These are phyloP conservation scores for Mycocentrospora acerina DNA, from an alignment of 2,329 filamentous ascomycete species.

Conservation along the genomic window DNA sequence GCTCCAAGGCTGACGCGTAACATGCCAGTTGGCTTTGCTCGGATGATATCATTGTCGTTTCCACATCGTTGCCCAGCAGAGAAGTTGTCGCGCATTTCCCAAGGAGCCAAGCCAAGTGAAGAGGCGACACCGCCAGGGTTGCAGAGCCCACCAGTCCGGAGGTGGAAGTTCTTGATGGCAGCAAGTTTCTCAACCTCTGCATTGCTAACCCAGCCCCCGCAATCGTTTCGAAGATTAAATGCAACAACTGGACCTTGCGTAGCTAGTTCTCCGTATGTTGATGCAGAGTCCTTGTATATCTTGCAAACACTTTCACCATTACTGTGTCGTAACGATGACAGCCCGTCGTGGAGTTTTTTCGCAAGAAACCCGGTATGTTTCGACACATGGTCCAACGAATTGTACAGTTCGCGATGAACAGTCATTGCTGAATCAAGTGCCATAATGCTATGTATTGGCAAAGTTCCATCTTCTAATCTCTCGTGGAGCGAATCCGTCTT, in stretches of 20 bases:
- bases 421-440: constrained; percentile 75
- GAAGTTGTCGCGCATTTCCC: constrained; percentile 84
- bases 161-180: constrained; percentile 73
- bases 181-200: constrained; percentile 87
- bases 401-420: constrained; percentile 69
- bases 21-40: constrained; percentile 84
- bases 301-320: constrained; percentile 68
- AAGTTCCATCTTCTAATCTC: constrained; percentile 83
- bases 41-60: constrained; percentile 75
- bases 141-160: constrained; percentile 86
- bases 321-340: constrained; percentile 64
- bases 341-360: constrained; percentile 57
- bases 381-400: constrained; percentile 68
- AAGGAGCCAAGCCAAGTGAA: constrained; percentile 70
- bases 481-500: constrained; percentile 76
- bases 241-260: constrained; percentile 74
- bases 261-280: constrained; percentile 46
- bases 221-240: constrained; percentile 74
- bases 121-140: constrained; percentile 85
- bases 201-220: constrained; percentile 75
- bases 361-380: constrained; percentile 70
- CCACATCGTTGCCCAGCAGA: constrained; percentile 84
- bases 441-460: constrained; percentile 87
- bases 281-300: constrained; percentile 58
- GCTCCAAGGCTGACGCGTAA: constrained; percentile 84